Percentiles rank a stretch among this genome's conserved stretches.
Conservation (phyloP, 192 early-diverging fungal species). For the Backusella luteola region DNA sequence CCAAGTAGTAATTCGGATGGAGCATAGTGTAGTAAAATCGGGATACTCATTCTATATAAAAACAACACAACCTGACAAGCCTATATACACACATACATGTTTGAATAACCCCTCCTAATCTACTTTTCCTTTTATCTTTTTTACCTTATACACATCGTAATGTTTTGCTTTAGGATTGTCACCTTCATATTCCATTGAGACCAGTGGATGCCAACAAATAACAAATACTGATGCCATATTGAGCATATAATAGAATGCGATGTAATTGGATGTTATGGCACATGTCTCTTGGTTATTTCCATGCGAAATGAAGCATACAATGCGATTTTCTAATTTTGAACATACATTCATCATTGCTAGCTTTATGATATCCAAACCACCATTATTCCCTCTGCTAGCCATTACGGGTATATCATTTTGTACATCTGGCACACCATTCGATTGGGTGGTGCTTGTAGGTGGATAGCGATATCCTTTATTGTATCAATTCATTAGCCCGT, state of each 20-base stretch:
- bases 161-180: background rate
- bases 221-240: background rate
- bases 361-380: background rate
- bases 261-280: background rate
- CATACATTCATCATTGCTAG: background rate
- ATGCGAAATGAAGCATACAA: background rate
- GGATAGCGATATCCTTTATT: background rate
- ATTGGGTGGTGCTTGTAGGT: background rate
- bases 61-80: background rate
- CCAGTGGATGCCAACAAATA: background rate
- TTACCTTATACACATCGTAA: background rate
- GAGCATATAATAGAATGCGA: background rate
- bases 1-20: background rate
- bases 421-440: no score
- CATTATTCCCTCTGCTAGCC: background rate
- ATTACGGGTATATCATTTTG: background rate
- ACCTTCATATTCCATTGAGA: background rate
- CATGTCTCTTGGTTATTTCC: background rate
- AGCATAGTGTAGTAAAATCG: background rate
- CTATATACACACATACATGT: background rate
- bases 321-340: background rate
- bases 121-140: no score
- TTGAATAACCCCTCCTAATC: background rate
- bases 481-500: no score
- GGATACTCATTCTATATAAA: background rate